Evolutionary conservation across 2,329 filamentous ascomycete species (phyloP), one percentile per base, ranked within the genome.

Genomic region (Colletotrichum falcatum): DNA sequence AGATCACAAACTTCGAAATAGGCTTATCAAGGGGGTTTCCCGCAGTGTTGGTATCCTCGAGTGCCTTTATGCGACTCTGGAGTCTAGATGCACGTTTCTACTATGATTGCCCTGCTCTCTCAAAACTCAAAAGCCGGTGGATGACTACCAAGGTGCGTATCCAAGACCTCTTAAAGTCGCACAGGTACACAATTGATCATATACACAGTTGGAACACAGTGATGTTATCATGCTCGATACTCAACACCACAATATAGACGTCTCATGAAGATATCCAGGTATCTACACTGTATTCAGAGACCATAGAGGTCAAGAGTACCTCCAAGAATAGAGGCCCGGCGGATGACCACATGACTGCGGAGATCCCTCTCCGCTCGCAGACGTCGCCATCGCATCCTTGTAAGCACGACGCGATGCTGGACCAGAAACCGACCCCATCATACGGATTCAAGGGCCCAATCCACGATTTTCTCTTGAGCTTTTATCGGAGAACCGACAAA

Each of bases 371-470:
- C 49, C 42, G 42, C 66, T 49, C 16, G 44, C 9, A 39, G 63
- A 70, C 66, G 66, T 70, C 66, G 66, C 63, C 55, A 70, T 66
- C 55, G 66, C 26, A 70, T 56, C 66, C 66, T 56, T 66, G 66
- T 28, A 70, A 70, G 66, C 66, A 70, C 56, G 66, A 55, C 39
- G 66, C 28, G 56, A 70, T 44, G 49, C 46, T 49, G 66, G 66
- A 26, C 48, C 33, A 35, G 59, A 60, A 14, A 23, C 54, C 66
- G 54, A 49, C 28, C 61, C 61, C 61, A 59, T 51, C 44, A n/a
- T 20, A 35, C 35, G 6, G 9, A 20, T 42, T 23, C 18, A 46
- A 33, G 39, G 4, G 6, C 35, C 55, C 26, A 26, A 14, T 39
- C 61, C 61, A 65, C 66, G 66, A 60, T 65, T 69, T 44, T 30